These are phyloP conservation scores for Prunus yedoensis DNA, from an alignment of 331 rosid genomes.

Conservation along the genomic window DNA sequence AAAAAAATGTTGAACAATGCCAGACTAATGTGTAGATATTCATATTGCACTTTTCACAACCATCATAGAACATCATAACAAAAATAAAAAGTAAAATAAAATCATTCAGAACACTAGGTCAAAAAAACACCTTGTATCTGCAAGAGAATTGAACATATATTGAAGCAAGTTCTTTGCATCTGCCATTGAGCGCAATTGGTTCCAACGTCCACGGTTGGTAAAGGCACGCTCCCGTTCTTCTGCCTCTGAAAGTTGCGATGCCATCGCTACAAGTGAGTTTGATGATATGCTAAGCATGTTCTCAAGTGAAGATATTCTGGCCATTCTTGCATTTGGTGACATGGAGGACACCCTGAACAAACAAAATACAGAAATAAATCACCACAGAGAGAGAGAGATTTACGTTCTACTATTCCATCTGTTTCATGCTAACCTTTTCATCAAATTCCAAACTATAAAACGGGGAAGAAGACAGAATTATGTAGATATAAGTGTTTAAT, in stretches of 20 bases:
- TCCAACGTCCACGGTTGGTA: constrained; percentile 97
- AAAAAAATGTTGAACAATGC: too few species aligned
- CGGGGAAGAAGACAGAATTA: constrained; percentile 9
- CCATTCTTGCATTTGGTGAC: constrained; percentile 98
- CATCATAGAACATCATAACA: neutral
- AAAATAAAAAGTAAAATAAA: neutral
- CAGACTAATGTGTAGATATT: too few species aligned
- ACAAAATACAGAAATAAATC: constrained; percentile 28
- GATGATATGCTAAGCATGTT: constrained; percentile 93
- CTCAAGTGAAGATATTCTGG: constrained; percentile 91
- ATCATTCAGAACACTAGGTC: neutral
- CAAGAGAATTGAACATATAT: constrained; percentile 87
- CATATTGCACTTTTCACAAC: too few species aligned
- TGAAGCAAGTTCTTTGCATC: constrained; percentile 97
- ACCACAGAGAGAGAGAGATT: constrained; percentile 15
- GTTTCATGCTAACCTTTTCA: constrained; percentile 8
- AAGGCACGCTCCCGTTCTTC: constrained; percentile 98
- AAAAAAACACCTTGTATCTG: constrained; percentile 72
- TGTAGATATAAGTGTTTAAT: constrained; percentile 15
- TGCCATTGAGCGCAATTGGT: constrained; percentile 96
- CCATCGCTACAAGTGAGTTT: constrained; percentile 98
- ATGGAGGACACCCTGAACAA: constrained; percentile 80
- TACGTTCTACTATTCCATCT: constrained; percentile 18
- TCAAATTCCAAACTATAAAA: constrained; percentile 18
- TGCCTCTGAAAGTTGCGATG: constrained; percentile 99